A percentile compares a stretch with the other conserved stretches of the same genome.
Conservation (phyloP, 1,284 basidiomycete species). For the Ustilago sp. region DNA sequence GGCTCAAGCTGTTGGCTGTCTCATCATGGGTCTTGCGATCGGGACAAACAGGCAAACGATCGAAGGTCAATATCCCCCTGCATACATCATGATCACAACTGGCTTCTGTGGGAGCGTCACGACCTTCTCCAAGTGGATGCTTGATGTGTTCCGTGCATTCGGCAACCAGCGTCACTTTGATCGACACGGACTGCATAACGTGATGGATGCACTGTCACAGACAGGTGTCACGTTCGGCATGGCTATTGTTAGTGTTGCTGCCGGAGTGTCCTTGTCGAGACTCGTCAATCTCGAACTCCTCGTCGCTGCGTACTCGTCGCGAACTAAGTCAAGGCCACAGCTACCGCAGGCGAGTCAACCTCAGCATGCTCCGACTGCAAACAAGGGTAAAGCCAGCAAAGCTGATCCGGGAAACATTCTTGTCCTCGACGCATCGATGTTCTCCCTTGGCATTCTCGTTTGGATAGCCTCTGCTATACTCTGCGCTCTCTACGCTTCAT, state of each 20-base stretch:
- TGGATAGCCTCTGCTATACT: slow-evolving; percentile 76
- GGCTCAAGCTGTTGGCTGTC: slow-evolving; percentile 87
- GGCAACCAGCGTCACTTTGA: slow-evolving; percentile 76
- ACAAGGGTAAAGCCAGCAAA: neutral
- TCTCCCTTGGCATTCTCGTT: slow-evolving; percentile 51
- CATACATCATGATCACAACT: slow-evolving; percentile 89
- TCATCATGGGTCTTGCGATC: slow-evolving; percentile 78
- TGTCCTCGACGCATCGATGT: slow-evolving; percentile 23
- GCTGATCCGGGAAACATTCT: slow-evolving; percentile 11
- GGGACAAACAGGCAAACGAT: slow-evolving; percentile 45
- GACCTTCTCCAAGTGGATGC: slow-evolving; percentile 95
- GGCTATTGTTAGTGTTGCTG: slow-evolving; percentile 49
- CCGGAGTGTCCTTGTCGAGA: slow-evolving; percentile 45
- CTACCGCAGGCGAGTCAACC: neutral
- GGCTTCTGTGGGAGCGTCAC: slow-evolving; percentile 96
- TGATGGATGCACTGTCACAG: slow-evolving; percentile 66
- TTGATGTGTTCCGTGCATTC: slow-evolving; percentile 88
- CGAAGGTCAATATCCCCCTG: slow-evolving; percentile 69
- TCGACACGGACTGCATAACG: slow-evolving; percentile 81
- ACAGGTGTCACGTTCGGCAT: slow-evolving; percentile 61
- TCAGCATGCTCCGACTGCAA: neutral
- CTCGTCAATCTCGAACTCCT: slow-evolving; percentile 20
- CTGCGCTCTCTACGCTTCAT: slow-evolving; percentile 81
- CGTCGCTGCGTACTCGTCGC: neutral
- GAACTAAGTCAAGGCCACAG: neutral